phyloP scores from a whole-genome alignment of 2,329 filamentous ascomycete genomes.

The Ascochyta lentis region DNA sequence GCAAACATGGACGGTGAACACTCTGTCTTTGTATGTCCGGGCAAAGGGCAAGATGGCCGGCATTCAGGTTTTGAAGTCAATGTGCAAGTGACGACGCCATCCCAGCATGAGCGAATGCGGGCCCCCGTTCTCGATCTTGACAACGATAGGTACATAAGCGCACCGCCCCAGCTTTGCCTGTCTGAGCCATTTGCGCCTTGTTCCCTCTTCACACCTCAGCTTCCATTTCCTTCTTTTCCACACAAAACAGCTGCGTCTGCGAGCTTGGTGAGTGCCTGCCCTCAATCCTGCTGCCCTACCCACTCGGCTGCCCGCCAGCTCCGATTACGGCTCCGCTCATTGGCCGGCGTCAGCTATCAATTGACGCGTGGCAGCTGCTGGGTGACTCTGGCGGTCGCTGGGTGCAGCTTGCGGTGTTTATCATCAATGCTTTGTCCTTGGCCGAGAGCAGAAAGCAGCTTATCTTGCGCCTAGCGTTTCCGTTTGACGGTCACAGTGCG shows the following conservation, averaged over 20 bases:
- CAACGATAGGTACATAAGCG: slow-evolving; percentile 36
- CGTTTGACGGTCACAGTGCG: slow-evolving; percentile 21
- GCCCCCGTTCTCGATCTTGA: slow-evolving; percentile 29
- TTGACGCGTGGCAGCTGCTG: slow-evolving; percentile 26
- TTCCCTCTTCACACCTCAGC: background rate
- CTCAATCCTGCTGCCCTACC: slow-evolving; percentile 4
- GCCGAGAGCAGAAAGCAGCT: slow-evolving; percentile 26
- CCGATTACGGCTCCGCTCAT: slow-evolving; percentile 26
- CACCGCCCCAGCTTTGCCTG: slow-evolving; percentile 24
- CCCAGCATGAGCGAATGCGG: slow-evolving; percentile 39
- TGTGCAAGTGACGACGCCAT: slow-evolving; percentile 34
- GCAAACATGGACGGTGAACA: background rate
- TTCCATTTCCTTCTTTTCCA: slow-evolving; percentile 3
- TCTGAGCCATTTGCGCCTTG: slow-evolving; percentile 29
- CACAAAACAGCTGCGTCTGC: background rate
- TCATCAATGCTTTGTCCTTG: slow-evolving; percentile 16
- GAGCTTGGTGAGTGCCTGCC: slow-evolving; percentile 10
- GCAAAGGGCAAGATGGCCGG: slow-evolving; percentile 5
- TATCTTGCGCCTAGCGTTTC: slow-evolving; percentile 33
- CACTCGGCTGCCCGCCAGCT: slow-evolving; percentile 15
- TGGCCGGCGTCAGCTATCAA: slow-evolving; percentile 20
- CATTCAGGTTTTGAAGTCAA: slow-evolving; percentile 26
- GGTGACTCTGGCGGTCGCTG: slow-evolving; percentile 24
- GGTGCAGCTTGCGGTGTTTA: slow-evolving; percentile 20
- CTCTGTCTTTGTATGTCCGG: slow-evolving; percentile 3